phyloP scores from a whole-genome alignment of 441 rosid species.

The Lagerstroemia fauriei region DNA sequence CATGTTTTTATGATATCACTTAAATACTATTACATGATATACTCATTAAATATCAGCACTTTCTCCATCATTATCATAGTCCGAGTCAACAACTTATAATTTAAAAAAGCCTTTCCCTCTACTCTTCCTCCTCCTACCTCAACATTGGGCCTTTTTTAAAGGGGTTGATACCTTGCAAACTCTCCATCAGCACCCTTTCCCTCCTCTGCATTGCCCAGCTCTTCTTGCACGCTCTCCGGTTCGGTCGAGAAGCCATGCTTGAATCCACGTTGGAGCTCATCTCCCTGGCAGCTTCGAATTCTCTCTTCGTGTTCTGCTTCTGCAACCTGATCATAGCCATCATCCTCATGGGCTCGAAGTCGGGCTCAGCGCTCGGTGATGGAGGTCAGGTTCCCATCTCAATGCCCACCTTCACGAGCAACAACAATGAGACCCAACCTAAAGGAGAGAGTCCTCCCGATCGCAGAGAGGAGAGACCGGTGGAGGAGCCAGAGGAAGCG shows the following conservation, averaged over 20 bases:
- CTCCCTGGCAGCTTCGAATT: conserved; percentile 51
- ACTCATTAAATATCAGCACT: no score
- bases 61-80: no score
- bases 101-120: no score
- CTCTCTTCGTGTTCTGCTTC: conserved; percentile 52
- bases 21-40: no score
- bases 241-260: conserved; percentile 34
- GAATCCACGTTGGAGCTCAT: conserved; percentile 46
- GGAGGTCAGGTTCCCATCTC: conserved; percentile 23
- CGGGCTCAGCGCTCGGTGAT: conserved; percentile 23
- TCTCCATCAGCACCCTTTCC: no score
- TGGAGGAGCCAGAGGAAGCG: not conserved
- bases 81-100: no score
- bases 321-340: conserved; percentile 63
- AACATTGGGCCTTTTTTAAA: no score
- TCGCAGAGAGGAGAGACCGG: not conserved
- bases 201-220: no score
- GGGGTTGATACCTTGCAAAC: no score
- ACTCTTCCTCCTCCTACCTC: no score
- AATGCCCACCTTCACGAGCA: not conserved
- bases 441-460: not conserved
- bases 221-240: no score
- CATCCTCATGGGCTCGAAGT: conserved; percentile 51
- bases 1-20: no score
- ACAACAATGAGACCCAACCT: not conserved